These are phyloP conservation scores for Septoria linicola DNA, from an alignment of 2,329 filamentous ascomycete genomes.

Conservation along the genomic window DNA sequence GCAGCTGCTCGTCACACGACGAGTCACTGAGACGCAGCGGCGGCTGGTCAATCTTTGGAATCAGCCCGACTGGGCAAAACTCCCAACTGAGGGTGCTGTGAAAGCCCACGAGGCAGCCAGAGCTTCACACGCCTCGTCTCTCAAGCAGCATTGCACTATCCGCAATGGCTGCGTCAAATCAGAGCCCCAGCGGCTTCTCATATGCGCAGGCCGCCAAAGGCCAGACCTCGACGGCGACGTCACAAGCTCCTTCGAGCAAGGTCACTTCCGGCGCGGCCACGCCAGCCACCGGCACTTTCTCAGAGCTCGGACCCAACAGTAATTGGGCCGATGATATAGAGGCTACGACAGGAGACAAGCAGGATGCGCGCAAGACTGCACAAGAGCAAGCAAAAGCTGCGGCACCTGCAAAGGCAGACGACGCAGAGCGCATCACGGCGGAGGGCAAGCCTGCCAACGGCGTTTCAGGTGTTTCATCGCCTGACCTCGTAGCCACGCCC, in stretches of 20 bases:
- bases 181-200: constrained; percentile 61
- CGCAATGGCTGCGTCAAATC: constrained; percentile 31
- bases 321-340: constrained; percentile 53
- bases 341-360: constrained; percentile 39
- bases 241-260: constrained; percentile 49
- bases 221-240: constrained; percentile 53
- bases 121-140: constrained; percentile 9
- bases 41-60: constrained; percentile 28
- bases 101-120: constrained; percentile 16
- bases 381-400: constrained; percentile 26
- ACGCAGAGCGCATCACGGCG: constrained; percentile 35
- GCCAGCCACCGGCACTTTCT: constrained; percentile 42
- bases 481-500: constrained; percentile 55
- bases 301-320: constrained; percentile 39
- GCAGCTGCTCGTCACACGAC: constrained; percentile 16
- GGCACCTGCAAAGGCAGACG: constrained; percentile 32
- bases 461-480: constrained; percentile 47
- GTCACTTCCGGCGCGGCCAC: constrained; percentile 44
- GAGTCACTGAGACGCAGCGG: constrained; percentile 18
- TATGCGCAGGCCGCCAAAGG: constrained; percentile 96
- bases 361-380: constrained; percentile 36
- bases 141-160: constrained; percentile 14
- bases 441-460: constrained; percentile 31
- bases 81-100: constrained; percentile 26
- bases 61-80: constrained; percentile 28